Base-by-base conservation (phyloP, 257 asterid species). In the Solanum pimpinellifolium region DNA sequence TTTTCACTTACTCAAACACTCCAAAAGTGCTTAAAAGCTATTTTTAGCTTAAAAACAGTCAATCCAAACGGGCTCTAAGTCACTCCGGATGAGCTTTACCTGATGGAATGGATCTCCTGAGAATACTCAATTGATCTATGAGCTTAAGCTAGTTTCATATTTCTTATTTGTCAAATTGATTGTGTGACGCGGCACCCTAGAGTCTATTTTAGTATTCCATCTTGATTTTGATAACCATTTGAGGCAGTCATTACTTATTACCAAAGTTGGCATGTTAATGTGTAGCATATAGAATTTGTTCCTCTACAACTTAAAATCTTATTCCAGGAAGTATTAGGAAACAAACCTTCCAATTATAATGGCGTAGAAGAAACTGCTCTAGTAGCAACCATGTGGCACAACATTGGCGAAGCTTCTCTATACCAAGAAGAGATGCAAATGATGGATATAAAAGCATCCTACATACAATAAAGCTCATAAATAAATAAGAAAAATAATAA, bases 331-430 rank as follows among this genome's bases (percentile, higher is more conserved):
- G 86, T 83, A 89, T n/a, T 70, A 88, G 85, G 78, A 74, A 59
- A 80, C 20, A 18, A 89, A 95, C 99, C 96, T 95, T 97, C 99
- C 99, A 97, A 87, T 92, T 94, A 90, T 95, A 94, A 86, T 25
- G 92, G 81, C 96, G 94, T 86, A 95, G 92, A 90, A 97, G 98
- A 92, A 93, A 93, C 90, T 97, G 98, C 94, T 97, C 99, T 73
- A 94, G 96, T 88, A 94, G 95, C 93, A 97, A 91, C 99, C 99
- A 97, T 47, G 98, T 93, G 37, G 97, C 91, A 94, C 98, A 97
- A 89, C 96, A 92, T 88, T 93, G 98, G 87, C 99, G 99, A 84
- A 97, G 99, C 92, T 93, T 97, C 95, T 97, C 98, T 90, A 95
- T 95, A 85, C 99, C 99, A 90, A 97, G 97, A 83, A 97, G 91